phyloP scores from a whole-genome alignment of 140 eudicot genomes.

The Cichorium intybus region DNA sequence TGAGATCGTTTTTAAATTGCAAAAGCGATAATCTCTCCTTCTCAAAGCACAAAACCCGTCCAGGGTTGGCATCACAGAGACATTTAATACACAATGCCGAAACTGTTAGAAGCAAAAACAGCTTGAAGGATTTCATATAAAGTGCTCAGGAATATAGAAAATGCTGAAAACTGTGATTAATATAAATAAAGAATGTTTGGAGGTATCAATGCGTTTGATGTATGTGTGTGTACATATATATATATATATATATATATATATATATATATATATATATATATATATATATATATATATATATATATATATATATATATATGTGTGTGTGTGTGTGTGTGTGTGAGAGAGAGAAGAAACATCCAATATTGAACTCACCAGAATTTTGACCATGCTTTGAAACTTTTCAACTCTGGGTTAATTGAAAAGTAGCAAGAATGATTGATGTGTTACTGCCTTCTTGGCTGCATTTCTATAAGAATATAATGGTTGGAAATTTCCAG shows the following conservation, averaged over 20 bases:
- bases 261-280: too few species aligned
- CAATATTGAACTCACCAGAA: too few species aligned
- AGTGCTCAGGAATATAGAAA: neutral
- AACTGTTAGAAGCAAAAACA: slow-evolving; percentile 2
- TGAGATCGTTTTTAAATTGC: slow-evolving; percentile 18
- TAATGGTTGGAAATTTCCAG: too few species aligned
- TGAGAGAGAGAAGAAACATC: too few species aligned
- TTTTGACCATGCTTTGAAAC: neutral
- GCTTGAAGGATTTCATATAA: neutral
- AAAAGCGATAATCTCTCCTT: slow-evolving; percentile 18
- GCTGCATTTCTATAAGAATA: neutral
- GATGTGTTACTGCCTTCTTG: too few species aligned
- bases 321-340: too few species aligned
- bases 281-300: neutral
- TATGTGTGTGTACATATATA: too few species aligned
- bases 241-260: neutral
- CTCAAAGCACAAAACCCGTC: neutral
- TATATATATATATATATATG: neutral
- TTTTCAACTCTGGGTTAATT: neutral
- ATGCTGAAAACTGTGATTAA: neutral
- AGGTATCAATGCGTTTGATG: neutral
- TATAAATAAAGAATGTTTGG: neutral
- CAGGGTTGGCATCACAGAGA: slow-evolving; percentile 1
- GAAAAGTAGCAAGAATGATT: neutral
- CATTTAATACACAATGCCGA: neutral